Evolutionary conservation across 177 flowering plant species (phyloP).

Genomic region (Vitis hybrid): DNA sequence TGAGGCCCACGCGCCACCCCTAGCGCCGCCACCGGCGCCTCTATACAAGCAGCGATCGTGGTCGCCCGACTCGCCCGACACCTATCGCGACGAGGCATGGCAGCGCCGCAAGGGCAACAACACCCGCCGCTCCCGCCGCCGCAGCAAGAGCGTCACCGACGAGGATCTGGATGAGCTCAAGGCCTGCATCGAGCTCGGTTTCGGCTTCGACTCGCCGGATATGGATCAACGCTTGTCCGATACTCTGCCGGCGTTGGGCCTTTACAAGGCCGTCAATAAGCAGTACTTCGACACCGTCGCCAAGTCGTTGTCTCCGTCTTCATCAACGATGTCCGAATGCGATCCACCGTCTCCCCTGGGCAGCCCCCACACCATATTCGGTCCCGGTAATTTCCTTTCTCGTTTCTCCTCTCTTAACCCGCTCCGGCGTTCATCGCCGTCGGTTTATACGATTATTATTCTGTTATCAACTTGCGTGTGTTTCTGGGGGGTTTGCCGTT

Average conservation of each 20-base stretch:
- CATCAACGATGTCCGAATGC: constrained; percentile 26
- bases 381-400: constrained; percentile 41
- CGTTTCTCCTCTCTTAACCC: background rate
- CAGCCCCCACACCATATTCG: constrained; percentile 55
- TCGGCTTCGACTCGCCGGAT: constrained; percentile 75
- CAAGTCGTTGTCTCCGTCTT: constrained; percentile 30
- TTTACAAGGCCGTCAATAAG: constrained; percentile 72
- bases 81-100: constrained; percentile 75
- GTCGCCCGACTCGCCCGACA: constrained; percentile 84
- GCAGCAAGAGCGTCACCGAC: constrained; percentile 77
- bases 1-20: constrained; percentile 3
- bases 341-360: constrained; percentile 37
- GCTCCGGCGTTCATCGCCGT: no score
- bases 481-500: no score
- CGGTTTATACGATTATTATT: background rate
- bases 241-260: constrained; percentile 74
- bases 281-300: constrained; percentile 45
- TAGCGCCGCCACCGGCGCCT: constrained; percentile 16
- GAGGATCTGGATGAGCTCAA: constrained; percentile 88
- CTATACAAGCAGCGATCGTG: constrained; percentile 72
- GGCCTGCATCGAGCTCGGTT: constrained; percentile 84
- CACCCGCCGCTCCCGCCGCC: constrained; percentile 14
- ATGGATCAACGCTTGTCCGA: constrained; percentile 52
- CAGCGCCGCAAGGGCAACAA: constrained; percentile 17
- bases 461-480: no score